phyloP scores from a whole-genome alignment of 345 rosid species.

The Ailanthus altissimus region DNA sequence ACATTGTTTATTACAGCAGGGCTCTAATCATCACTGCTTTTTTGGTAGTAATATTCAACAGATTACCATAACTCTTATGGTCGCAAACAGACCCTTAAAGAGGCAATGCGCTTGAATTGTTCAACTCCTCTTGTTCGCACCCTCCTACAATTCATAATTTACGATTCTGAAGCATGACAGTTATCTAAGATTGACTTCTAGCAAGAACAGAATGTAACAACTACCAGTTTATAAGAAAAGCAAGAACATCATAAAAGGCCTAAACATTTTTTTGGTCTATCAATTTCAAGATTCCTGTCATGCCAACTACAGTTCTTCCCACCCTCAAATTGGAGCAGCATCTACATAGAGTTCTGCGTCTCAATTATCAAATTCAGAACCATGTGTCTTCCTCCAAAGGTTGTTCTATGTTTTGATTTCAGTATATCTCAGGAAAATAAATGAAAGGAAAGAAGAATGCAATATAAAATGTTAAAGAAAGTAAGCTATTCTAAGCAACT shows the following conservation, averaged over 20 bases:
- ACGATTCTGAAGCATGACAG: neutral
- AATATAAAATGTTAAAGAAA: neutral
- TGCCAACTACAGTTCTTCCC: neutral
- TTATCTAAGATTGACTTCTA: neutral
- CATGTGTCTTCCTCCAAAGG: neutral
- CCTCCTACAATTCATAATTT: slow-evolving; percentile 8
- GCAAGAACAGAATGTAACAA: neutral
- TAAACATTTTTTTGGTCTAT: neutral
- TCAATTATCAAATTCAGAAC: neutral
- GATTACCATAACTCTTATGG: neutral
- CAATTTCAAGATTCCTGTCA: neutral
- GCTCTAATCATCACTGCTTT: neutral
- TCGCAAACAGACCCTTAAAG: neutral
- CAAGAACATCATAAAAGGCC: neutral
- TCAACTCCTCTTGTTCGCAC: neutral
- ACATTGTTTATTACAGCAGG: neutral
- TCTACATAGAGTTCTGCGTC: neutral
- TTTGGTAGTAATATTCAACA: neutral
- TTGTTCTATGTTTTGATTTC: neutral
- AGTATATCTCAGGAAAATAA: neutral
- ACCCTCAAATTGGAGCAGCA: neutral
- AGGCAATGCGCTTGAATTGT: neutral
- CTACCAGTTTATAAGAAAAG: neutral
- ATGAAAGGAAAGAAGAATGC: neutral
- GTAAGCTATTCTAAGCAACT: slow-evolving; percentile 2